Evolutionary conservation across 345 rosid genomes (phyloP), one percentile per base, ranked within the genome.

Genomic region (Streptanthus diversifolius): DNA sequence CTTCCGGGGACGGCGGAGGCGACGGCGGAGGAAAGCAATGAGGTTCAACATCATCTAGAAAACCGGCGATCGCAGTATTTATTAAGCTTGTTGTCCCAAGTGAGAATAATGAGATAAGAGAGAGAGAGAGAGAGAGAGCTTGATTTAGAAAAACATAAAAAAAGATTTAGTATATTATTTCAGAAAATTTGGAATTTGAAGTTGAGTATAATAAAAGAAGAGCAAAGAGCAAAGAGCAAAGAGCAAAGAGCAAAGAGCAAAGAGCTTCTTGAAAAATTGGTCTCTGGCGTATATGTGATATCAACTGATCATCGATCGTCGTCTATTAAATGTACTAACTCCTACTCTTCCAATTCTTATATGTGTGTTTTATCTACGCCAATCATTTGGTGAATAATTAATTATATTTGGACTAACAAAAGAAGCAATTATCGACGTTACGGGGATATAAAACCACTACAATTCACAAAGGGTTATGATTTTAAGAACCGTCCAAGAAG

Each of bases 11-110:
- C 83, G 82, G 51, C 83, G 87, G 63, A 82, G 73, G 37, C 87
- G 90, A 85, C 93, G 85, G 73, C 84, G 85, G 83, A 91, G 83
- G 65, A 86, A 86, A 71, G 80, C 49, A 67, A 79, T 84, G 70
- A 90, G 84, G 68, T 65, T 81, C 41, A 91, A 65, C 98, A 93
- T 90, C 25, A 66, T 54, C 43, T 75, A 63, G 48, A 66, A 72
- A 21, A n/a, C 1, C 72, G 72, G 7, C 25, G 71, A 74, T 59
- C 60, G 79, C 71, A 73, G 81, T 70, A 73, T 66, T 29, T 41
- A 39, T 63, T 51, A 57, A 24, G 39, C 62, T 30, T 22, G 22
- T 18, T 73, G 13, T 52, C 51, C 21, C 53, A 19, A 47, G n/a
- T 55, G 53, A 68, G 29, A 12, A 48, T 7, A 45, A 18, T 5